Evolutionary conservation across 257 asterid species (phyloP).

Genomic region (Ballota nigra): DNA sequence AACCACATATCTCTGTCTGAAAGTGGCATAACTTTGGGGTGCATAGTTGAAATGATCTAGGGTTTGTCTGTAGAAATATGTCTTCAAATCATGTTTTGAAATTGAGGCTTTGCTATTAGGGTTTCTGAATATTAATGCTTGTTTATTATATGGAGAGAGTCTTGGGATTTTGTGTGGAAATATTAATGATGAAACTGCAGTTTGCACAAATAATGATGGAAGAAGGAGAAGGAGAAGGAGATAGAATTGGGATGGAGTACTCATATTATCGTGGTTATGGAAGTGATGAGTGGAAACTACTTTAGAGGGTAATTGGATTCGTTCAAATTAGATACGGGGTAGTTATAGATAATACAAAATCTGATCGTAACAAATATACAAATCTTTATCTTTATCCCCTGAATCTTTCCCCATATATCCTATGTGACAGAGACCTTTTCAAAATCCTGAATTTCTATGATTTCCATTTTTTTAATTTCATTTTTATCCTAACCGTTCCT

Average conservation of each 20-base stretch:
- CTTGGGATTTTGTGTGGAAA: constrained; percentile 14
- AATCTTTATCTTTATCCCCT: too few relatives aligned
- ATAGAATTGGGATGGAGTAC: not conserved
- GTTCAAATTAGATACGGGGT: too few relatives aligned
- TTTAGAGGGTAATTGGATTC: not conserved
- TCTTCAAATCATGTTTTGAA: constrained; percentile 33
- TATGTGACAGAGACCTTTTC: too few relatives aligned
- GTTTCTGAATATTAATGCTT: not conserved
- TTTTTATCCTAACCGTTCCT: too few relatives aligned
- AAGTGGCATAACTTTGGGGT: constrained; percentile 55
- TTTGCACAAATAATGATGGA: not conserved
- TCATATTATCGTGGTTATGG: not conserved
- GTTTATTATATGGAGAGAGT: constrained; percentile 6
- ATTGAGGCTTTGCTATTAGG: constrained; percentile 5
- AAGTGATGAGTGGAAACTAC: not conserved
- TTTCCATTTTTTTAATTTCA: too few relatives aligned
- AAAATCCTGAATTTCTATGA: too few relatives aligned
- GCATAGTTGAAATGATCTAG: constrained; percentile 78
- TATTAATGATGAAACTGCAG: not conserved
- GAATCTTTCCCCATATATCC: too few relatives aligned
- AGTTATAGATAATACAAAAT: too few relatives aligned
- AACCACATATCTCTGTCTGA: constrained; percentile 52
- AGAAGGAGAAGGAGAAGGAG: not conserved
- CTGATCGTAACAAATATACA: too few relatives aligned
- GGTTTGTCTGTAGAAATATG: constrained; percentile 57